Percentiles rank a stretch among this genome's conserved stretches.
phyloP scores from a whole-genome alignment of 108 stramenopile species.

The Nitzschia putrida region DNA sequence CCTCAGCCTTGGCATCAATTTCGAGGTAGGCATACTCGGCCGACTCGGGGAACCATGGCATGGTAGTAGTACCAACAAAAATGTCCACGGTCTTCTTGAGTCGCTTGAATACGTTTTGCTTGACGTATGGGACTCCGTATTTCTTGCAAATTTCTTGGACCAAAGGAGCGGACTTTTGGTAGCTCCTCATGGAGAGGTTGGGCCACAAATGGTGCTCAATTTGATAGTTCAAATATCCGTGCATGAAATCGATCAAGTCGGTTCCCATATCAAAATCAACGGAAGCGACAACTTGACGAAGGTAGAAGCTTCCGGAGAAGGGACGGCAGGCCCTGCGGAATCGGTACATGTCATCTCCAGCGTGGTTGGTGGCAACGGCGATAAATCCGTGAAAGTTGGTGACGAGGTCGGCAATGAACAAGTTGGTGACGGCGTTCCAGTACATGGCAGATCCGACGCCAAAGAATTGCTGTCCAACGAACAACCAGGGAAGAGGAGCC shows the following conservation, averaged over 20 bases:
- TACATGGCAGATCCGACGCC: conserved; percentile 47
- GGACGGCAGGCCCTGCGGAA: conserved; percentile 66
- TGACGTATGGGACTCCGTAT: conserved; percentile 65
- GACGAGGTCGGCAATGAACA: conserved; percentile 64
- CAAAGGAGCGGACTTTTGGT: conserved; percentile 59
- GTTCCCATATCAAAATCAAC: conserved; percentile 55
- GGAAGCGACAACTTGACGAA: conserved; percentile 65
- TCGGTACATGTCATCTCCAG: conserved; percentile 72
- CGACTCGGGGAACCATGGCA: conserved; percentile 58
- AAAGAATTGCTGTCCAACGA: conserved; percentile 32
- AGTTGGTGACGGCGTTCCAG: conserved; percentile 56
- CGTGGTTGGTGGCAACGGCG: conserved; percentile 76
- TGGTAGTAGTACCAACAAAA: conserved; percentile 60
- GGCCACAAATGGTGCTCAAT: conserved; percentile 80
- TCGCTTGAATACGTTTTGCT: conserved; percentile 57
- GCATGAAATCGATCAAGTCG: conserved; percentile 64
- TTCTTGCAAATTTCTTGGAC: conserved; percentile 55
- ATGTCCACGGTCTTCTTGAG: conserved; percentile 66
- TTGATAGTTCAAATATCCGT: conserved; percentile 77
- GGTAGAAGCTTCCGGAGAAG: conserved; percentile 61
- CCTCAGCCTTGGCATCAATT: conserved; percentile 20
- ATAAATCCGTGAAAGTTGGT: conserved; percentile 72
- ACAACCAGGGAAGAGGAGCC: conserved; percentile 52
- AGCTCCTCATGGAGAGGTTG: conserved; percentile 63
- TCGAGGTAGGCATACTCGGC: conserved; percentile 39